Evolutionary conservation across 768 basidiomycete species (phyloP).

Genomic region (Favolaschia claudopus): DNA sequence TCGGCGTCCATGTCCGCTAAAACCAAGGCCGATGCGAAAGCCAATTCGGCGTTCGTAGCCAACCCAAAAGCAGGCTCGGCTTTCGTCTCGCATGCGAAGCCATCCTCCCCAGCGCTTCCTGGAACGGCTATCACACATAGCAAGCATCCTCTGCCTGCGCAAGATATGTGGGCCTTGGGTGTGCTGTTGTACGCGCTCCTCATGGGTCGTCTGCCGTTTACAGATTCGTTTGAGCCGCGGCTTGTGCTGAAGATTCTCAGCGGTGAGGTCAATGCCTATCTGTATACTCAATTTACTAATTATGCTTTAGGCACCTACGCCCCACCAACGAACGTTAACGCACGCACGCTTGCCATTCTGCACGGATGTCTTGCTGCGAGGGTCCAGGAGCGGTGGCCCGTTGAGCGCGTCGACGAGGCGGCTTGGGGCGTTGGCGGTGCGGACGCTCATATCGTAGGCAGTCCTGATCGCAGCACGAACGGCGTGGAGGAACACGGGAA

Average conservation of each 20-base stretch:
- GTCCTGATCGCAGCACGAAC: background rate
- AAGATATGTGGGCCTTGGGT: constrained; percentile 97
- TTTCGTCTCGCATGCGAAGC: background rate
- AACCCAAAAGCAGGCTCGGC: background rate
- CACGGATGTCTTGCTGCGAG: constrained; percentile 80
- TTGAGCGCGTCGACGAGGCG: constrained; percentile 79
- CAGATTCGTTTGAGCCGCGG: constrained; percentile 89
- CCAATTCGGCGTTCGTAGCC: constrained; percentile 19
- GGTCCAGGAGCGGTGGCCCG: constrained; percentile 74
- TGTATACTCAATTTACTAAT: constrained; percentile 11
- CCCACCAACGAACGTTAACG: constrained; percentile 58
- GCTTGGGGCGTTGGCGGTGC: constrained; percentile 83
- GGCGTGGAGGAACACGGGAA: background rate
- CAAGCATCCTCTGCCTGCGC: constrained; percentile 65
- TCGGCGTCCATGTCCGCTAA: constrained; percentile 29
- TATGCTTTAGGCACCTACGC: constrained; percentile 65
- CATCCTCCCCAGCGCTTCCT: background rate
- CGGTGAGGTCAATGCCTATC: constrained; percentile 54
- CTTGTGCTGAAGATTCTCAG: constrained; percentile 91
- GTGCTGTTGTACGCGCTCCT: constrained; percentile 88
- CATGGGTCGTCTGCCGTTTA: constrained; percentile 86
- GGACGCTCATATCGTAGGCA: constrained; percentile 23
- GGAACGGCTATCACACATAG: background rate
- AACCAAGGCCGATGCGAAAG: constrained; percentile 39
- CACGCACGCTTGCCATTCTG: constrained; percentile 64